Percentiles rank a stretch among this genome's conserved stretches.
Conservation (phyloP, 208 protist genomes). For the Crithidia mellificae region DNA sequence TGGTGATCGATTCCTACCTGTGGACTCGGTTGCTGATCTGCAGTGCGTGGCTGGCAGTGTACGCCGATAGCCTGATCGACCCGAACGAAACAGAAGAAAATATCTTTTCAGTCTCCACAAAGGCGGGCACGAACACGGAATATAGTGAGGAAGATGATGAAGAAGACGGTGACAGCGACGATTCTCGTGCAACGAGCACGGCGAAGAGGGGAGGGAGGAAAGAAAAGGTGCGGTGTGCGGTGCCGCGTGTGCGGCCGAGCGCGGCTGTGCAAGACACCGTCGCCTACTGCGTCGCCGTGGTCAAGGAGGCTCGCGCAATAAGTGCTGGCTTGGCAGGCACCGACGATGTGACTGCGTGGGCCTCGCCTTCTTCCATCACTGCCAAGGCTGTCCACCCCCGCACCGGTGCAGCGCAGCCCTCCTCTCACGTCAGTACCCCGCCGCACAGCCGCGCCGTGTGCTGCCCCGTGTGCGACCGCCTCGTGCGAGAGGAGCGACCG, state of each 20-base stretch:
- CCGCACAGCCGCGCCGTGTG: slow-evolving; percentile 24
- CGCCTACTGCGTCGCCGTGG: slow-evolving; percentile 46
- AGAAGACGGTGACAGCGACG: background rate
- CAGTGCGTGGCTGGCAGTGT: slow-evolving; percentile 56
- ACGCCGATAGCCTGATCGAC: slow-evolving; percentile 36
- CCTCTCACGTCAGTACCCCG: no score
- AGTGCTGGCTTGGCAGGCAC: slow-evolving; percentile 34
- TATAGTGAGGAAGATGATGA: background rate
- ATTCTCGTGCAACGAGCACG: background rate
- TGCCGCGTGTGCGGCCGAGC: slow-evolving; percentile 20
- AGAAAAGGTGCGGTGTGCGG: no score
- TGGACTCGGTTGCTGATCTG: slow-evolving; percentile 69
- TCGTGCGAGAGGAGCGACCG: slow-evolving; percentile 29
- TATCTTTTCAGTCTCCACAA: no score
- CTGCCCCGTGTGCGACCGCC: slow-evolving; percentile 50
- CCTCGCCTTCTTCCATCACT: no score
- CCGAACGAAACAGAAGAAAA: no score
- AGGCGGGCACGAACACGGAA: no score
- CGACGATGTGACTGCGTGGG: background rate
- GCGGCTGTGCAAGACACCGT: slow-evolving; percentile 22
- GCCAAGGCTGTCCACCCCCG: no score
- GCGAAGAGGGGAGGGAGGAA: background rate
- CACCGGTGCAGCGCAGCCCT: no score
- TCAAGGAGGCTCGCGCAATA: slow-evolving; percentile 42
- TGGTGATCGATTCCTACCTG: slow-evolving; percentile 54